Evolutionary conservation across 306 rosid species (phyloP), one percentile per base, ranked within the genome.

Genomic region (Prunus kanzakura): DNA sequence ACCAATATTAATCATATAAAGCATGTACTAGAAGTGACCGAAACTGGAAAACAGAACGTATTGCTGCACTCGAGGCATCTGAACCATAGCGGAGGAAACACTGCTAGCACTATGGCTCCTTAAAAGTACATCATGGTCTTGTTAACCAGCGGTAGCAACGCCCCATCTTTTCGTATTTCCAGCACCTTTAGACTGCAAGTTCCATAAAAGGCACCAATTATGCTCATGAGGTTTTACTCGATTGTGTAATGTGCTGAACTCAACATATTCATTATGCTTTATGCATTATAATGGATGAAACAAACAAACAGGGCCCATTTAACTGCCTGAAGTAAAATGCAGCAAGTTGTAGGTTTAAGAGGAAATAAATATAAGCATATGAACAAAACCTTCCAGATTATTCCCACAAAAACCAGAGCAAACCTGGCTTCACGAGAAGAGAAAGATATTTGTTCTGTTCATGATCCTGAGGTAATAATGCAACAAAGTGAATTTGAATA

Each of bases 71-170:
- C 67, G 81, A 76, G 57, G 58, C 87, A n/a, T 71, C 75, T 18
- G 71, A 74, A 79, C 64, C 85, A 76, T 83, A 86, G 79, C 78
- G 77, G 83, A n/a, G 6, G 83, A 80, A 61, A 72, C 81, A 58
- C 67, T 56, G 2, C 82, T 62, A 9, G 86, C 76, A n/a, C 82
- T 84, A 13, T 32, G 81, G 79, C 77, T 82, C 55, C 78, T 58
- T 45, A 73, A 11, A 94, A 75, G 86, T 94, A 89, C 98, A 94
- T 92, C 94, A 91, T 90, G 35, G 96, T 91, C 83, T 88, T 84
- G 77, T 94, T 94, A 67, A 92, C 96, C 69, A 91, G 89, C 14
- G 97, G 98, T 70, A 94, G 89, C 29, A 9, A 29, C 14, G 83
- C 89, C 19, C 95, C 98, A 72, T 94, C 97, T 82, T 90, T 92